phyloP scores from a whole-genome alignment of 305 asterid genomes.

The Plantago coronopus region DNA sequence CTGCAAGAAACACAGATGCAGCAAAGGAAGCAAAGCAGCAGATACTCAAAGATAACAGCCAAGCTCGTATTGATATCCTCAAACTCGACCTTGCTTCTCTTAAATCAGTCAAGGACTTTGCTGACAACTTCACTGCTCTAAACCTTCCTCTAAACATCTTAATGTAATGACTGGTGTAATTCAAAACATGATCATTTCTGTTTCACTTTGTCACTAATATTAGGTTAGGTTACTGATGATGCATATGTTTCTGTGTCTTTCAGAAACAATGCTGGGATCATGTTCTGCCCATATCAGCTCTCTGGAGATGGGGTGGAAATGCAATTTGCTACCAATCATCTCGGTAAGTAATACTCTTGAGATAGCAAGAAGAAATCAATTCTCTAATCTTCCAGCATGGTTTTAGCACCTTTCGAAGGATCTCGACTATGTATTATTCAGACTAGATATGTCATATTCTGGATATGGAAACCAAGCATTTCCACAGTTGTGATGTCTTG shows the following conservation, averaged over 20 bases:
- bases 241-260: constrained; percentile 4
- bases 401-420: too few relatives aligned
- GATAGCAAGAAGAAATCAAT: neutral
- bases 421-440: too few relatives aligned
- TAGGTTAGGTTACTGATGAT: neutral
- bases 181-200: neutral
- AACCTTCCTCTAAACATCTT: constrained; percentile 77
- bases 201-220: too few relatives aligned
- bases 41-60: constrained; percentile 37
- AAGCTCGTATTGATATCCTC: constrained; percentile 52
- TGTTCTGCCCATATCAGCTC: constrained; percentile 77
- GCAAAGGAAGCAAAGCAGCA: constrained; percentile 58
- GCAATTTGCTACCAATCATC: constrained; percentile 79
- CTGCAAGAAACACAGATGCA: constrained; percentile 63
- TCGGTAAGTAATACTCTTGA: constrained; percentile 37
- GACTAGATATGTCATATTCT: too few relatives aligned
- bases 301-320: constrained; percentile 72
- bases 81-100: constrained; percentile 65
- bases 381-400: too few relatives aligned
- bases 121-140: constrained; percentile 51
- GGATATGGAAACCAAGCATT: too few relatives aligned
- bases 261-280: constrained; percentile 88
- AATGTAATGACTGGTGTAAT: too few relatives aligned
- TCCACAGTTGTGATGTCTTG: too few relatives aligned
- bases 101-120: constrained; percentile 55